Percentiles rank a stretch among this genome's conserved stretches.
These are phyloP conservation scores for Cryptococcus jaspeensis DNA, from an alignment of 1,284 basidiomycete genomes.

Conservation along the genomic window DNA sequence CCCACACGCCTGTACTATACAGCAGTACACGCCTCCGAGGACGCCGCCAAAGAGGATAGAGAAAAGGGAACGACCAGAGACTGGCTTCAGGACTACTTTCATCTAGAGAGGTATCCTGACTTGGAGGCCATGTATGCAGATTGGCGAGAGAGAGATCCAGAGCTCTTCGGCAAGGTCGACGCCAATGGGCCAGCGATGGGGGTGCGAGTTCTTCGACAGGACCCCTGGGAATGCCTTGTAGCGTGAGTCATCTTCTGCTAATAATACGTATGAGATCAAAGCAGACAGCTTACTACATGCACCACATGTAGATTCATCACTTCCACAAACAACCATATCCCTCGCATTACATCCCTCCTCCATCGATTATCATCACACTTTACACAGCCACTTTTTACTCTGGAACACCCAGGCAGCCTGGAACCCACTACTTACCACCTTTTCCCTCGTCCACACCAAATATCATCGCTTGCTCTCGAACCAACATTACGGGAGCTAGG, in stretches of 20 bases:
- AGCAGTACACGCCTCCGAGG: slow-evolving; percentile 59
- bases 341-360: slow-evolving; percentile 86
- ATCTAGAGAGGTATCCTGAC: slow-evolving; percentile 56
- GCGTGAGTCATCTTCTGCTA: slow-evolving; percentile 65
- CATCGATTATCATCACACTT: slow-evolving; percentile 65
- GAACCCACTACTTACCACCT: slow-evolving; percentile 63
- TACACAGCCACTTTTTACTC: slow-evolving; percentile 60
- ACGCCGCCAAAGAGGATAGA: slow-evolving; percentile 33
- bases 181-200: slow-evolving; percentile 58
- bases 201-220: slow-evolving; percentile 76
- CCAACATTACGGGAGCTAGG: slow-evolving; percentile 72
- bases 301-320: slow-evolving; percentile 78
- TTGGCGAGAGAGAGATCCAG: slow-evolving; percentile 71
- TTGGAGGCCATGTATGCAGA: slow-evolving; percentile 64
- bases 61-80: slow-evolving; percentile 63
- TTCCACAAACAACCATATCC: slow-evolving; percentile 95
- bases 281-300: not conserved
- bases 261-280: not conserved
- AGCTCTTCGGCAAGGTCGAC: slow-evolving; percentile 64
- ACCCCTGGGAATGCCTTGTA: slow-evolving; percentile 91
- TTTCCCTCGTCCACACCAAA: slow-evolving; percentile 73
- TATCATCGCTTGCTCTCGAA: slow-evolving; percentile 62
- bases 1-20: slow-evolving; percentile 68
- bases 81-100: slow-evolving; percentile 88
- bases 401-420: slow-evolving; percentile 31